Base-by-base conservation (phyloP, 2,329 filamentous ascomycete genomes). In the Microdochium nivale region DNA sequence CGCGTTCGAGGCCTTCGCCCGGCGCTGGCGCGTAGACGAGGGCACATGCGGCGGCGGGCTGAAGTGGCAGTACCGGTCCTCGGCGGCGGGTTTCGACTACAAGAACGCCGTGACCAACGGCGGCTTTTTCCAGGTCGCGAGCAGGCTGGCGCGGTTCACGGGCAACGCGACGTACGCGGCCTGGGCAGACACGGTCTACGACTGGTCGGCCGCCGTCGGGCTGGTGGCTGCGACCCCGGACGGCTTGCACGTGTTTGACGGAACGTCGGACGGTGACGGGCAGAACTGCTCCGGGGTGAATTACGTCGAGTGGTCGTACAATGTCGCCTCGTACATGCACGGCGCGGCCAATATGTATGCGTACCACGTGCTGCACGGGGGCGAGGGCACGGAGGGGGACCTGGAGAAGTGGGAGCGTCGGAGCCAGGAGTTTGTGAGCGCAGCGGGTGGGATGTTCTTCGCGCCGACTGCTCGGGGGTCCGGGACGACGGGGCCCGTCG, bases 11-110 rank as follows among this genome's bases (percentile, higher is more conserved):
- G 70, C 70, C 21, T 62, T 56, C 53, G 59, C 51, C 74, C 78
- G 56, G 67, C 71, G 21, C 58, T 64, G 79, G 47, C 72, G 78
- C 48, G 81, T 78, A 74, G 77, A 83, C 55, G 68, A 61, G 2
- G 62, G 62, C 0, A 69, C 67, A 5, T 83, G 80, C 58, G 69
- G 68, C 16, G 80, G 79, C 52, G 80, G 79, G 14, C 60, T 83
- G 49, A 75, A 78, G 57, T 81, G 78, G 78, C 80, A 84, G 64
- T 79, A 83, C 52, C 79, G 75, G 60, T 66, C 73, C 2, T 76
- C 77, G 58, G 80, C 83, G 53, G 67, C 65, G 5, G 81, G 81
- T 10, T 84, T 81, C 63, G 70, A 76, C 55, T 82, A 84, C 71
- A 85, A 69, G 52, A 67, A 68, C 49, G 54, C 63, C 16, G 62